Evolutionary conservation across 768 basidiomycete species (phyloP).

Genomic region (Boletus rubroflammeus): DNA sequence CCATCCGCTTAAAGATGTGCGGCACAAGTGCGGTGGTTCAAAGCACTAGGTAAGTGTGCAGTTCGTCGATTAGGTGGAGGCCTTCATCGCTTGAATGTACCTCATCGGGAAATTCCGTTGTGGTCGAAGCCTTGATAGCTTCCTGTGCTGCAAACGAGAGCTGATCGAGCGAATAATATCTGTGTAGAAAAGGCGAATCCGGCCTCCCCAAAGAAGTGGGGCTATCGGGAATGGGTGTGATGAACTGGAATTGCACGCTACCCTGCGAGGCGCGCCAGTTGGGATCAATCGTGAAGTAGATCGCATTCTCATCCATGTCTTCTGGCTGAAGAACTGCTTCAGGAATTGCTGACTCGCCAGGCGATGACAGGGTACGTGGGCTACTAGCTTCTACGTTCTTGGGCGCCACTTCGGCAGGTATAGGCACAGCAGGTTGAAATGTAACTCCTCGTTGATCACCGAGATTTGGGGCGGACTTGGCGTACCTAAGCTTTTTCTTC

Average conservation of each 20-base stretch:
- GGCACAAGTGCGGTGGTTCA: conserved; percentile 1
- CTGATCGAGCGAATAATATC: conserved; percentile 21
- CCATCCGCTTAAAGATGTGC: background rate
- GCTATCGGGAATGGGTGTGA: conserved; percentile 25
- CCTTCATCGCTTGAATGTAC: background rate
- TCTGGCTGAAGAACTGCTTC: conserved; percentile 1
- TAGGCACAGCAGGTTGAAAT: background rate
- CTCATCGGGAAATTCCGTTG: background rate
- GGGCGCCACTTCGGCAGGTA: background rate
- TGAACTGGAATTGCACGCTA: conserved; percentile 17
- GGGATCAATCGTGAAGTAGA: conserved; percentile 30
- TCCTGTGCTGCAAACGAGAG: conserved; percentile 5
- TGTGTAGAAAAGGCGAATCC: conserved; percentile 24
- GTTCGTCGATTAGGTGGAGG: conserved; percentile 20
- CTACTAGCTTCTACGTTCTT: background rate
- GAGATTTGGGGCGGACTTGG: conserved; percentile 27
- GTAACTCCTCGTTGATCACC: background rate
- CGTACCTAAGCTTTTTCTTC: conserved; percentile 17
- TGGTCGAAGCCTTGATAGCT: background rate
- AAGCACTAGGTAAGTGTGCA: conserved; percentile 21
- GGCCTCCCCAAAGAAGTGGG: conserved; percentile 7
- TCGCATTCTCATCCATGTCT: conserved; percentile 19
- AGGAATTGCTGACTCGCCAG: background rate
- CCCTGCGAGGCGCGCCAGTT: conserved; percentile 20
- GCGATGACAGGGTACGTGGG: background rate